These are phyloP conservation scores for Podila epicladia DNA, from an alignment of 192 early-diverging fungal species.

Conservation along the genomic window DNA sequence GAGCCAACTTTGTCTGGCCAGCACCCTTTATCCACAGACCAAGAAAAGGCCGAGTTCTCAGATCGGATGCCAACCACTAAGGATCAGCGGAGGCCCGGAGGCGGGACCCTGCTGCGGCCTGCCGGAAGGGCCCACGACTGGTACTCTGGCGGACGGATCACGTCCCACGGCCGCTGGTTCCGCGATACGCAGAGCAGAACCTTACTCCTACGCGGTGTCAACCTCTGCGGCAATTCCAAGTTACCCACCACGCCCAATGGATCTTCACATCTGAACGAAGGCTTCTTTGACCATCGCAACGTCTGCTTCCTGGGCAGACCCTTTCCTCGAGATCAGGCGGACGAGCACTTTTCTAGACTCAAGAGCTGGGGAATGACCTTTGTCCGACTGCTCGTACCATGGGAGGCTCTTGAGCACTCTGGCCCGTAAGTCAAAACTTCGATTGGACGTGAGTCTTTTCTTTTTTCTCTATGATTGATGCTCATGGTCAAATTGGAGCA, in stretches of 20 bases:
- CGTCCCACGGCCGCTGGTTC: slow-evolving; percentile 57
- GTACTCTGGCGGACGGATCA: slow-evolving; percentile 46
- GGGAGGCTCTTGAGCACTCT: slow-evolving; percentile 84
- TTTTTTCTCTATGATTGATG: not conserved
- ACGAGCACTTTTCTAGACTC: slow-evolving; percentile 79
- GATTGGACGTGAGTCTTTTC: not conserved
- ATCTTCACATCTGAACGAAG: slow-evolving; percentile 67
- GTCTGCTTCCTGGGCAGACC: slow-evolving; percentile 85
- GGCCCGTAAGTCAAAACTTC: slow-evolving; percentile 64
- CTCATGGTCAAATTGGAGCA: too few relatives aligned
- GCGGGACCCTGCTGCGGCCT: slow-evolving; percentile 18
- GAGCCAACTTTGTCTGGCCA: not conserved
- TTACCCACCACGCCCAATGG: slow-evolving; percentile 77
- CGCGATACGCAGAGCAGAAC: slow-evolving; percentile 66
- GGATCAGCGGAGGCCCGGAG: slow-evolving; percentile 23
- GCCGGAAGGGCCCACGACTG: slow-evolving; percentile 53
- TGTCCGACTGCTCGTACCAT: slow-evolving; percentile 78
- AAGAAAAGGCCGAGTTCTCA: not conserved
- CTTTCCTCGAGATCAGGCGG: slow-evolving; percentile 78
- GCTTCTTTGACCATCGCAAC: slow-evolving; percentile 76
- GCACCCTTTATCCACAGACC: slow-evolving; percentile 17
- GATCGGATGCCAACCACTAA: not conserved
- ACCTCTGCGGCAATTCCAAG: slow-evolving; percentile 81
- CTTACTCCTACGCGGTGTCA: slow-evolving; percentile 78
- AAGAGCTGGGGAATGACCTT: slow-evolving; percentile 84